Percentiles rank a stretch among this genome's conserved stretches.
phyloP scores from a whole-genome alignment of 257 asterid genomes.

The Verbascum thapsus region DNA sequence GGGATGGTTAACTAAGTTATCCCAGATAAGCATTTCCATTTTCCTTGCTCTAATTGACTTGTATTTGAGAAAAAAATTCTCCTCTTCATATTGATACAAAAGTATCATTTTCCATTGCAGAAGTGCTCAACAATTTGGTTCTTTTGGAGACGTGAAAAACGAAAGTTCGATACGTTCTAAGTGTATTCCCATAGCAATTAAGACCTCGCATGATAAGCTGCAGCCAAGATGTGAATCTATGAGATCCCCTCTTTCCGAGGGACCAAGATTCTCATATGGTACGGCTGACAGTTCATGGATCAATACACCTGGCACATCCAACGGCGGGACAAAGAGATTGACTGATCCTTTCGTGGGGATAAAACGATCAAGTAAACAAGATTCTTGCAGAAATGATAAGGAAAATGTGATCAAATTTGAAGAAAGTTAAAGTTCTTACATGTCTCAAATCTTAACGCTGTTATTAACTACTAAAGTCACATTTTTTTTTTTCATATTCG shows the following conservation, averaged over 20 bases:
- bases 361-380: slow-evolving; percentile 39
- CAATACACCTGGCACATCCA: slow-evolving; percentile 52
- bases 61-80: not conserved
- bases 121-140: slow-evolving; percentile 49
- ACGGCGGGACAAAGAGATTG: slow-evolving; percentile 81
- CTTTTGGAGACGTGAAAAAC: slow-evolving; percentile 59
- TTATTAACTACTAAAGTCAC: slow-evolving; percentile 6
- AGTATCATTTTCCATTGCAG: slow-evolving; percentile 47
- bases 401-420: slow-evolving; percentile 76
- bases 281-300: slow-evolving; percentile 60
- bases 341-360: slow-evolving; percentile 51
- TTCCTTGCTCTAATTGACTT: not conserved
- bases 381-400: slow-evolving; percentile 50
- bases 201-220: slow-evolving; percentile 71
- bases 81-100: slow-evolving; percentile 20
- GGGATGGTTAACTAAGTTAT: not conserved
- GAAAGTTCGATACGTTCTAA: slow-evolving; percentile 49
- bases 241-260: slow-evolving; percentile 90
- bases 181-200: slow-evolving; percentile 87
- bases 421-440: slow-evolving; percentile 77
- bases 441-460: no score
- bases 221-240: slow-evolving; percentile 82
- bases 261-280: slow-evolving; percentile 88
- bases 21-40: not conserved
- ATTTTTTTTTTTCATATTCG: slow-evolving; percentile 31